Conservation (phyloP, 1,284 basidiomycete species). For the Sporisorium exsertum region DNA sequence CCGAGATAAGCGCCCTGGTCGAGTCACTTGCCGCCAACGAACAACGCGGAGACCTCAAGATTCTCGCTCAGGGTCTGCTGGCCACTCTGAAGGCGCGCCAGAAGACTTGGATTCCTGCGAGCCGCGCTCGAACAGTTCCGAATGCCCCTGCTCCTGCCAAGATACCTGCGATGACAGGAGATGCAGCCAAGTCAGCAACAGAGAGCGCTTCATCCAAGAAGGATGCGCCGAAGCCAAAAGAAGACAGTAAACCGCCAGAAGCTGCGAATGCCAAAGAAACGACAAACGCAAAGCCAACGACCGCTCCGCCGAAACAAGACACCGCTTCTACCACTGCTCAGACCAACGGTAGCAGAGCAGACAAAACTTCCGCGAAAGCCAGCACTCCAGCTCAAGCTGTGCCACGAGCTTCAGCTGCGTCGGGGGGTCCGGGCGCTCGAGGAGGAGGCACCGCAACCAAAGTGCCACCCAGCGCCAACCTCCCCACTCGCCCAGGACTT, state of each 20-base stretch:
- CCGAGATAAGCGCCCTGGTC: constrained; percentile 51
- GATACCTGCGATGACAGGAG: background rate
- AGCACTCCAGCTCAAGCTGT: constrained; percentile 9
- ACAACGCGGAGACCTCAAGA: constrained; percentile 64
- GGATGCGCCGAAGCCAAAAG: constrained; percentile 6
- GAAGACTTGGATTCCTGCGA: constrained; percentile 52
- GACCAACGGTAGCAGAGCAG: constrained; percentile 9
- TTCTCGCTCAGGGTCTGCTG: constrained; percentile 64
- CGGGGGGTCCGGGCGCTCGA: constrained; percentile 15
- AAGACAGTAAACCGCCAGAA: constrained; percentile 8
- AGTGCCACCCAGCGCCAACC: constrained; percentile 35
- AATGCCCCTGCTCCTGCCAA: constrained; percentile 21
- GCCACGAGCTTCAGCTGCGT: constrained; percentile 6
- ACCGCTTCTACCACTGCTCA: background rate
- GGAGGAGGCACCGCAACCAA: constrained; percentile 20
- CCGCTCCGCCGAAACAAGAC: constrained; percentile 6
- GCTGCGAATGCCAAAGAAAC: background rate
- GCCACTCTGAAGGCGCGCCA: constrained; percentile 64
- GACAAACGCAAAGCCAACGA: background rate
- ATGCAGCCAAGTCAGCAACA: background rate
- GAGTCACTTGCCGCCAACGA: constrained; percentile 52
- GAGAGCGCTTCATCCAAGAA: constrained; percentile 4
- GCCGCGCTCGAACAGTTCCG: constrained; percentile 29
- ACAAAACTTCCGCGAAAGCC: constrained; percentile 15
- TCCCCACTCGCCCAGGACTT: constrained; percentile 28